Evolutionary conservation across 2,329 filamentous ascomycete species (phyloP).

Genomic region (Neoascochyta sp.): DNA sequence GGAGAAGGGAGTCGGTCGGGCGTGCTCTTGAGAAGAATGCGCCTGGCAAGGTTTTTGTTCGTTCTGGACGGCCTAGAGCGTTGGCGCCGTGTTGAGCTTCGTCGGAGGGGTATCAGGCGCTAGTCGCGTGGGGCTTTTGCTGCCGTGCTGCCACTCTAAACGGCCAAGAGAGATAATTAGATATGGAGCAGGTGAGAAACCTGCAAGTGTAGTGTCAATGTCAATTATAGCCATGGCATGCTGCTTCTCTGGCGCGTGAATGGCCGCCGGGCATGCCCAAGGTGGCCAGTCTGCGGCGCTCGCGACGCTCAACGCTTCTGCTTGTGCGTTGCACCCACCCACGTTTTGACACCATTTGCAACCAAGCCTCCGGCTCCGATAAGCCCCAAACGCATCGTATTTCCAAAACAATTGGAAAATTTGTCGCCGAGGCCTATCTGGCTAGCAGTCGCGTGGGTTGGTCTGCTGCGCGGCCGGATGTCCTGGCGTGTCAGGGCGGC

Average conservation of each 20-base stretch:
- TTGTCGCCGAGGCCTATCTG: slow-evolving; percentile 17
- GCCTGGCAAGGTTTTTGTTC: slow-evolving; percentile 20
- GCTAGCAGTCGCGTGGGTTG: slow-evolving; percentile 11
- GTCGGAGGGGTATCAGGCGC: slow-evolving; percentile 24
- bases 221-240: slow-evolving; percentile 3
- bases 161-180: neutral
- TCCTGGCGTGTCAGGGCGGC: slow-evolving; percentile 16
- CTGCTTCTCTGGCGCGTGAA: slow-evolving; percentile 2
- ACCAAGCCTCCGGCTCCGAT: slow-evolving; percentile 24
- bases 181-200: slow-evolving; percentile 1
- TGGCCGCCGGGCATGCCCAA: no score
- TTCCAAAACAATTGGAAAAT: slow-evolving; percentile 25
- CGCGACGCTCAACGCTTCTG: slow-evolving; percentile 19
- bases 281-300: slow-evolving; percentile 7
- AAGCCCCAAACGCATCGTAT: slow-evolving; percentile 20
- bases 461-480: slow-evolving; percentile 24
- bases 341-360: slow-evolving; percentile 19
- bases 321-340: slow-evolving; percentile 15
- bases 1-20: slow-evolving; percentile 5
- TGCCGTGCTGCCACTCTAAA: slow-evolving; percentile 1
- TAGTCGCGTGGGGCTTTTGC: slow-evolving; percentile 23
- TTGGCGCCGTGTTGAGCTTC: slow-evolving; percentile 22
- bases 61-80: slow-evolving; percentile 15
- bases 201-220: no score
- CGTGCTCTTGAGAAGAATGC: slow-evolving; percentile 12